Base-by-base conservation (phyloP, 169 alveolate genomes). In the Plasmodium coatneyi region DNA sequence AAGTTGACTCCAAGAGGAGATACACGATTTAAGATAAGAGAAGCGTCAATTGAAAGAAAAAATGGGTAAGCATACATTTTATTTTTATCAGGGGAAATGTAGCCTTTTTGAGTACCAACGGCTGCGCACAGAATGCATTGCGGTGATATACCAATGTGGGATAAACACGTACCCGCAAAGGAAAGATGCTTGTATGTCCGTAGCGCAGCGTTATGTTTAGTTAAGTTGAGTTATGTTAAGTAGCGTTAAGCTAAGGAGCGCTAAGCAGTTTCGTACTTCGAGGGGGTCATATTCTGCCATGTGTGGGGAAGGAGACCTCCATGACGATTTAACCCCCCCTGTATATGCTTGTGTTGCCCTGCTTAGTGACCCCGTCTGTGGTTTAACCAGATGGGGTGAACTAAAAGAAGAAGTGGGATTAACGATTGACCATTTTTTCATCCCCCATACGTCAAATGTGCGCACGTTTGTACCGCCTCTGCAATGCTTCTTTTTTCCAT, bases 41-140 rank as follows among this genome's bases (percentile, higher is more conserved):
- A 19, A 80, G 22, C 32, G 32, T 14, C 14, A 82, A 28, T 32
- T 56, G 14, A 32, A 56, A 82, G 80, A 34, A 66, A 82, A 82
- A 82, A 82, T 82, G 91, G 91, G 91, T 82, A 56, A 43, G 91
- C 71, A 32, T 41, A 79, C 12, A 41, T 41, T 41, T 56, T n/a
- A 56, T 56, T 56, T 56, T 16, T 22, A 56, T 1, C 1, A 22
- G 30, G 30, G 5, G 25, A 80, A 52, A n/a, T 46, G 28, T 52
- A 16, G 34, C 34, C 36, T 32, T 52, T 43, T 14, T 76, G 32
- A 39, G 25, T 5, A 25, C 39, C 28, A 25, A 49, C 16, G 3
- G 52, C 52, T 80, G n/a, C 46, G 60, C 60, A 46, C 7, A n/a
- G 32, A 16, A 49, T 6, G 60, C 56, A 49, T 46, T 16, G 22